A percentile compares a stretch with the other conserved stretches of the same genome.
Evolutionary conservation across 139 green algal species (phyloP).

Genomic region (Chlorella sp.): DNA sequence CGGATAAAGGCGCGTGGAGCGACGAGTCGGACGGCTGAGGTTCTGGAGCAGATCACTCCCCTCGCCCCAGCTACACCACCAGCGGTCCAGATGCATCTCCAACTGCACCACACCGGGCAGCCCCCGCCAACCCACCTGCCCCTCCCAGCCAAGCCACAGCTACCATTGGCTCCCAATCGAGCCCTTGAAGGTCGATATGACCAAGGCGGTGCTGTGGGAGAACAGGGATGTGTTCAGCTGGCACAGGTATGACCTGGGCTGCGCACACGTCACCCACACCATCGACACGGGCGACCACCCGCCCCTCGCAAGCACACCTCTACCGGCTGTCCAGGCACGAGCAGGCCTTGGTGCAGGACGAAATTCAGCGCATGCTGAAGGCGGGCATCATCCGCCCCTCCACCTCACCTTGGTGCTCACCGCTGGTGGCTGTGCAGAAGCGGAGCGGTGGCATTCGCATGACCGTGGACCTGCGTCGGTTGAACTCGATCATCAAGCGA

Average conservation of each 20-base stretch:
- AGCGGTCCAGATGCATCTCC: too few species aligned
- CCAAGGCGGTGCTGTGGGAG: not conserved
- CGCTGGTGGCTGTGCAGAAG: not conserved
- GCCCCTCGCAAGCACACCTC: not conserved
- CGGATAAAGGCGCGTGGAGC: too few species aligned
- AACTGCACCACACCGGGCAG: too few species aligned
- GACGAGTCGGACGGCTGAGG: too few species aligned
- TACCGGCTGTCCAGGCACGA: not conserved
- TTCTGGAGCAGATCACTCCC: too few species aligned
- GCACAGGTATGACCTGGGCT: not conserved
- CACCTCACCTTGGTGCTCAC: not conserved
- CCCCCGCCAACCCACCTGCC: too few species aligned
- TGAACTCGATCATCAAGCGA: not conserved
- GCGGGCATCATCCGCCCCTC: not conserved
- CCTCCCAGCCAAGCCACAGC: too few species aligned
- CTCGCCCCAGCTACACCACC: too few species aligned
- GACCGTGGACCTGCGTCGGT: not conserved
- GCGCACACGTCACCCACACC: not conserved
- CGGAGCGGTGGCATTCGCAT: not conserved
- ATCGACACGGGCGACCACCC: not conserved
- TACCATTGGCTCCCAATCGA: not conserved
- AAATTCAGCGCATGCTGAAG: not conserved
- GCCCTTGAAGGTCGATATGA: not conserved
- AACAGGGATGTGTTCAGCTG: not conserved
- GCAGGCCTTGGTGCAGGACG: not conserved